Conservation (phyloP, 805 yeast species). For the Starmerella davenportii region DNA sequence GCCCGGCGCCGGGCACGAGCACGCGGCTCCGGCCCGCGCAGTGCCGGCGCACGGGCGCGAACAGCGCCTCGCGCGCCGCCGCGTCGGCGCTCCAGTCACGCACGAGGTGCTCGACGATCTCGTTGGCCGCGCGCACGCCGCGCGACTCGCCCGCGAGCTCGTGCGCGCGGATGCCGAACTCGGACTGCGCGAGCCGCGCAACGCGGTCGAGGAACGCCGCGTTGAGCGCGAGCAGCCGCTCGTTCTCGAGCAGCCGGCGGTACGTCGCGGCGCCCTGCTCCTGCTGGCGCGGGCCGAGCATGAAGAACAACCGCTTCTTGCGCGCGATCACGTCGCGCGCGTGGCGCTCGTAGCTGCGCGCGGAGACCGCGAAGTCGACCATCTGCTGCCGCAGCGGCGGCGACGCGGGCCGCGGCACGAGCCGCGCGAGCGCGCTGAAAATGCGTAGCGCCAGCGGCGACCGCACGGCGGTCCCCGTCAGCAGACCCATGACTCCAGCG, state of each 20-base stretch:
- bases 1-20: conserved; percentile 75
- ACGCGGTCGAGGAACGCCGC: conserved; percentile 30
- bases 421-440: not conserved
- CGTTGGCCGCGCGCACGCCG: conserved; percentile 14
- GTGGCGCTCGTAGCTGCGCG: not conserved
- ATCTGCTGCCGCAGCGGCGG: not conserved
- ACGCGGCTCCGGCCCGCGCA: conserved; percentile 22
- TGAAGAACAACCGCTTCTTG: conserved; percentile 17
- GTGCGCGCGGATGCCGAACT: conserved; percentile 25
- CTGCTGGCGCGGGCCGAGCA: conserved; percentile 39
- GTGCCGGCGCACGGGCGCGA: conserved; percentile 30
- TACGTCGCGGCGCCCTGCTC: conserved; percentile 35
- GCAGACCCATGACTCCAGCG: not conserved
- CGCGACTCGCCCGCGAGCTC: conserved; percentile 30
- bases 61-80: conserved; percentile 35
- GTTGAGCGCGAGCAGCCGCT: conserved; percentile 32
- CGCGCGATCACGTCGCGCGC: conserved; percentile 11
- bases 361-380: not conserved
- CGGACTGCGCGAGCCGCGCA: conserved; percentile 24
- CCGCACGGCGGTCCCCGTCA: not conserved
- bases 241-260: conserved; percentile 34
- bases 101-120: conserved; percentile 50
- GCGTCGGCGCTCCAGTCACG: conserved; percentile 57
- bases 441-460: not conserved
- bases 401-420: not conserved